A percentile compares a stretch with the other conserved stretches of the same genome.
These are phyloP conservation scores for Candida palmyrensis DNA, from an alignment of 805 yeast genomes.

Conservation along the genomic window DNA sequence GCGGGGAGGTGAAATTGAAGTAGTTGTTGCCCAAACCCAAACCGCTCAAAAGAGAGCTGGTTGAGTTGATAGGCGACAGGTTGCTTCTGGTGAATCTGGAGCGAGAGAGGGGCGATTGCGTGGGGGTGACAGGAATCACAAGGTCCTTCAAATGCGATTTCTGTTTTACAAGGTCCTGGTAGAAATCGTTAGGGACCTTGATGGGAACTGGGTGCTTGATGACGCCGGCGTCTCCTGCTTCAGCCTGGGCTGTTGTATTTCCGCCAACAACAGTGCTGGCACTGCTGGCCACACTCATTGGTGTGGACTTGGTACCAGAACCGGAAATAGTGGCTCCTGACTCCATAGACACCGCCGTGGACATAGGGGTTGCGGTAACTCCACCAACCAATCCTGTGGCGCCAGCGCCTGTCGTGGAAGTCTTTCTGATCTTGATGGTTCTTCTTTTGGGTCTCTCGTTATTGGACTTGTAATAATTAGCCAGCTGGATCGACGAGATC, in stretches of 20 bases:
- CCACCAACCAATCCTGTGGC: background rate
- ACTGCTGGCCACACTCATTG: background rate
- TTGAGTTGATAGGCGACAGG: conserved; percentile 8
- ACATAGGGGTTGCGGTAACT: background rate
- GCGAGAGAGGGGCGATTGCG: conserved; percentile 1
- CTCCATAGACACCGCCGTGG: conserved; percentile 1
- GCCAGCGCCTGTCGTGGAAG: background rate
- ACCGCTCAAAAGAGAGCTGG: conserved; percentile 21
- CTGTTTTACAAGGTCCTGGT: conserved; percentile 9
- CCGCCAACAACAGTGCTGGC: background rate
- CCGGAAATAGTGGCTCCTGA: background rate
- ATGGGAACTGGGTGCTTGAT: conserved; percentile 13
- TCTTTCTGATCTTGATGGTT: conserved; percentile 24
- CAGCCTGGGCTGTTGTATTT: background rate
- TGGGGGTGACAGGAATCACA: conserved; percentile 2
- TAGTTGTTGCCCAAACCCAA: conserved; percentile 38
- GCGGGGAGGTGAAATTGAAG: conserved; percentile 22
- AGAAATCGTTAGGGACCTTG: conserved; percentile 9
- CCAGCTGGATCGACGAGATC: conserved; percentile 43
- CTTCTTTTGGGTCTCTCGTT: conserved; percentile 40
- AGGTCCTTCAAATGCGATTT: conserved; percentile 4
- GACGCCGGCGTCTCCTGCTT: background rate
- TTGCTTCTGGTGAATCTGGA: conserved; percentile 1
- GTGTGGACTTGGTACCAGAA: conserved; percentile 3
- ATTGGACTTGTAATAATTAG: conserved; percentile 30